Evolutionary conservation across 805 yeast genomes (phyloP).

Genomic region (Cyberlindnera saturnus): DNA sequence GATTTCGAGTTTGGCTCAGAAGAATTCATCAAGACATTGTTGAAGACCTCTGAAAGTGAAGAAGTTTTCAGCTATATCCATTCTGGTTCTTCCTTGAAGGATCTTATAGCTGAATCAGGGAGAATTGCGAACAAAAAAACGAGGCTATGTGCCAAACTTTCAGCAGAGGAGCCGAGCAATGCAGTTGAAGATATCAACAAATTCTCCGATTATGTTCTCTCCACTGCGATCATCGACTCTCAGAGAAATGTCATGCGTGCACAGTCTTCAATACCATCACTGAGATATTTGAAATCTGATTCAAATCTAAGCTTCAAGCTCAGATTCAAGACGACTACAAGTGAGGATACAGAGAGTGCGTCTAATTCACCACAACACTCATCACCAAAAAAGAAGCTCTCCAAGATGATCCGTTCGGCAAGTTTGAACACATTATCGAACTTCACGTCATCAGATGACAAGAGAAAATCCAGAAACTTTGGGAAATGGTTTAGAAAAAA

Average conservation of each 20-base stretch:
- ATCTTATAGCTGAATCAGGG: slow-evolving; percentile 19
- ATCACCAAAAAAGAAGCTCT: slow-evolving; percentile 19
- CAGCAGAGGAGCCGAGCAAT: slow-evolving; percentile 15
- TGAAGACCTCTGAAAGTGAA: slow-evolving; percentile 23
- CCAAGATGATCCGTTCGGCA: slow-evolving; percentile 23
- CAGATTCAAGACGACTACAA: slow-evolving; percentile 3
- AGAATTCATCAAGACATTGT: slow-evolving; percentile 45
- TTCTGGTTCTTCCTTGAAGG: slow-evolving; percentile 17
- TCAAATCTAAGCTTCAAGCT: slow-evolving; percentile 10
- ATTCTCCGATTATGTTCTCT: slow-evolving; percentile 5
- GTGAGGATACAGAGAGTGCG: not conserved
- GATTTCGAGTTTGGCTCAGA: slow-evolving; percentile 54
- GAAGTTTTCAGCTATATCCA: slow-evolving; percentile 18
- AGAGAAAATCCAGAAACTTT: slow-evolving; percentile 3
- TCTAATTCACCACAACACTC: not conserved
- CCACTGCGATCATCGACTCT: slow-evolving; percentile 13
- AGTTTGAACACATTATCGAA: slow-evolving; percentile 22
- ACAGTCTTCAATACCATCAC: slow-evolving; percentile 1
- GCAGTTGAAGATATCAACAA: slow-evolving; percentile 6
- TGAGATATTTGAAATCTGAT: slow-evolving; percentile 13
- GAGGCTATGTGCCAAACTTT: slow-evolving; percentile 16
- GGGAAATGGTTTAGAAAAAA: slow-evolving; percentile 12
- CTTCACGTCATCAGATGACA: slow-evolving; percentile 4
- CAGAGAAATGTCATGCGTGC: slow-evolving; percentile 9
- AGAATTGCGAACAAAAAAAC: slow-evolving; percentile 17